phyloP scores from a whole-genome alignment of 495 filamentous ascomycete species.

The Aspergillus sparsus region DNA sequence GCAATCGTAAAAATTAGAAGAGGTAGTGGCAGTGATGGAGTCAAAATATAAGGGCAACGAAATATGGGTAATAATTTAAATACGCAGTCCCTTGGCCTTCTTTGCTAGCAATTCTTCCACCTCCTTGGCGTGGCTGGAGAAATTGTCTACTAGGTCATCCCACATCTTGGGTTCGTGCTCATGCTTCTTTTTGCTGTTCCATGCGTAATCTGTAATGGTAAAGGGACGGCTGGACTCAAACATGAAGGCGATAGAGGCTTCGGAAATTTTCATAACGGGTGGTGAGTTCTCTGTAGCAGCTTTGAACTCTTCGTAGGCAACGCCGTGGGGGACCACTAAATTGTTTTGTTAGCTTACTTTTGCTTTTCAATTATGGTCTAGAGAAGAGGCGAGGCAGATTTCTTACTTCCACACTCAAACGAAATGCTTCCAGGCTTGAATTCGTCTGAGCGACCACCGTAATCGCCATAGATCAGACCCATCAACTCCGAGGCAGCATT shows the following conservation, averaged over 20 bases:
- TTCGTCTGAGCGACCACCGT: constrained; percentile 54
- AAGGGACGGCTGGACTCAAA: constrained; percentile 56
- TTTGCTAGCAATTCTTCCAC: constrained; percentile 44
- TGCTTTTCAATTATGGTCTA: background rate
- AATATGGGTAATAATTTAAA: constrained; percentile 1
- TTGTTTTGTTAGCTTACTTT: background rate
- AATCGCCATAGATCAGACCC: constrained; percentile 55
- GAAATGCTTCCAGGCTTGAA: constrained; percentile 61
- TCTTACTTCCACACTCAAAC: constrained; percentile 56
- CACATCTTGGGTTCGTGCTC: constrained; percentile 60
- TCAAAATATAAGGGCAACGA: background rate
- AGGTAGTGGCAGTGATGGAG: too few relatives aligned
- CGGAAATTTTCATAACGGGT: constrained; percentile 49
- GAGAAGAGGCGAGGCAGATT: background rate
- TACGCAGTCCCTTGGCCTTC: constrained; percentile 15
- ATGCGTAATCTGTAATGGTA: constrained; percentile 55
- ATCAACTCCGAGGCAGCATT: constrained; percentile 53
- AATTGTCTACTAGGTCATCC: constrained; percentile 55
- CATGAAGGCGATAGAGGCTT: constrained; percentile 60
- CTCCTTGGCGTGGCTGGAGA: constrained; percentile 44
- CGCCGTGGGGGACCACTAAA: constrained; percentile 56
- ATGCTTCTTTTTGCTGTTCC: constrained; percentile 54
- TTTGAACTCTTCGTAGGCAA: constrained; percentile 66
- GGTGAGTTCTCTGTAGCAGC: constrained; percentile 50
- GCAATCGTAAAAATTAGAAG: too few relatives aligned